Base-by-base conservation (phyloP, 225 moss, liverwort and hornwort genomes). In the Asterella californica region DNA sequence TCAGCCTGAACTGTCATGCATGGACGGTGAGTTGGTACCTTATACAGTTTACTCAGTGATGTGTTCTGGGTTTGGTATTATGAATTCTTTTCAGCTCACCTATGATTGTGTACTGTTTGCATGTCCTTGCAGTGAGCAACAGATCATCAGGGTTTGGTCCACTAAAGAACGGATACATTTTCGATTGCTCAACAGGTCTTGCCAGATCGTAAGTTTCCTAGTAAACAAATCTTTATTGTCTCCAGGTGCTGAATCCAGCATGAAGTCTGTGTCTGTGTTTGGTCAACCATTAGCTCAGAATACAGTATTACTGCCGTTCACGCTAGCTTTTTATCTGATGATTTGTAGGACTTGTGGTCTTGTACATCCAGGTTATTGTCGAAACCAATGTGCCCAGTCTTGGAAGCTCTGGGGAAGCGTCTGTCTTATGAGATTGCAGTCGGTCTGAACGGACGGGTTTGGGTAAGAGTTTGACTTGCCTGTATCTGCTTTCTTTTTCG, bases 341-440 rank as follows among this genome's bases (percentile, higher is more conserved):
- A 15, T 30, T 1, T 24, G 37, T 15, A 64, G 7, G 55, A 30
- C 33, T 5, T 22, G 34, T 60, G 57, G 30, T 11, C 36, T 60
- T 76, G 57, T 76, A 8, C 17, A 1, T 82, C 60, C 91, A 96
- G 96, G 81, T 87, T 99, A 81, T 82, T 95, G 62, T 87, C 84
- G 80, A 91, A 89, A 75, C 92, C 91, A 34, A 85, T 89, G 48
- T 91, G 85, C 82, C 88, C 93, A 67, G 90, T 91, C 9, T 86
- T 99, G 89, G 92, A 92, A 89, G 88, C 87, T 32, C 75, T 99
- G 37, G 93, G 93, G 65, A 92, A 92, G 79, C 88, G 74, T 61
- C 69, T 99, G 1, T 88, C 94, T 53, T 99, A 86, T 49, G 94
- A 99, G 89, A 93, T 99, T 84, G 93, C 97, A 72, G 89, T 99